Percentiles rank a stretch among this genome's conserved stretches.
These are phyloP conservation scores for Besnoitia besnoiti DNA, from an alignment of 169 alveolate genomes.

Conservation along the genomic window DNA sequence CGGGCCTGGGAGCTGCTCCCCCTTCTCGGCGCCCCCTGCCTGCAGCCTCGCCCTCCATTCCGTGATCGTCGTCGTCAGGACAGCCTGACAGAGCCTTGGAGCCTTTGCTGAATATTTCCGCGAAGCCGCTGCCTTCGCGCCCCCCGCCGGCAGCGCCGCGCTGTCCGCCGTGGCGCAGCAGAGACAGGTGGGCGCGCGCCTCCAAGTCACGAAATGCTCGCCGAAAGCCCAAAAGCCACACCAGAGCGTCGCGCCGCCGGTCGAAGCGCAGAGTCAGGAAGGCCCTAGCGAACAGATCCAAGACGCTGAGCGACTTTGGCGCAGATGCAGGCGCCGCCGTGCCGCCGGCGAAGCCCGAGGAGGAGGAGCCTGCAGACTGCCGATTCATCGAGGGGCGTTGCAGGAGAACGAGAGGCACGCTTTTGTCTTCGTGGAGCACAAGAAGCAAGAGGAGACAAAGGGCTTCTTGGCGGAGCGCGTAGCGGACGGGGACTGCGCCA, in stretches of 20 bases:
- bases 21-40: neutral
- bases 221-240: conserved; percentile 15
- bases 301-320: neutral
- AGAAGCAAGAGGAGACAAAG: neutral
- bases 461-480: conserved; percentile 2
- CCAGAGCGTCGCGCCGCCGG: conserved; percentile 18
- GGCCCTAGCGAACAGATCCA: neutral
- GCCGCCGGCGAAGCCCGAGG: neutral
- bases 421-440: neutral
- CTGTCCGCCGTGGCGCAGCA: neutral
- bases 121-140: neutral
- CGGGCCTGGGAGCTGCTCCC: neutral
- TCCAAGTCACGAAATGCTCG: neutral
- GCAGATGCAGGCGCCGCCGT: neutral
- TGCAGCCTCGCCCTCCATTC: neutral
- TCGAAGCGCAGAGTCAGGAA: conserved; percentile 6
- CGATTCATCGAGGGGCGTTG: neutral
- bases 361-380: neutral
- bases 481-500: neutral
- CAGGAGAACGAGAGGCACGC: neutral
- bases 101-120: neutral
- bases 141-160: neutral
- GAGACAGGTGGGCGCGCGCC: neutral
- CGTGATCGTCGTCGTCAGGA: neutral
- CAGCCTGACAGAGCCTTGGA: neutral